Evolutionary conservation across 2,329 filamentous ascomycete species (phyloP).

Genomic region (Colletotrichum orchidophilum): DNA sequence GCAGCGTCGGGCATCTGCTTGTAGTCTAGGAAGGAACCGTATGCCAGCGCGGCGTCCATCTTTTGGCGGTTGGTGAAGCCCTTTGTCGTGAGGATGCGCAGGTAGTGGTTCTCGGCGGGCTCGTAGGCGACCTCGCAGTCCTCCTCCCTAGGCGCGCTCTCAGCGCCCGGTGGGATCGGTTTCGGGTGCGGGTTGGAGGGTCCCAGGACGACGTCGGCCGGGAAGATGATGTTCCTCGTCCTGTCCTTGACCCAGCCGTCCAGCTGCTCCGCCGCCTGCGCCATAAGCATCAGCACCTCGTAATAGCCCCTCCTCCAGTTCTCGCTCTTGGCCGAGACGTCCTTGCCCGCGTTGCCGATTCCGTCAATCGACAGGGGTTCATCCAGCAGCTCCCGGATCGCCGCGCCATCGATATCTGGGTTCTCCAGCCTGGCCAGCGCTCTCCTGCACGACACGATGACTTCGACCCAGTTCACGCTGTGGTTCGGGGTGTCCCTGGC

Average conservation of each 20-base stretch:
- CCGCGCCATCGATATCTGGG: conserved; percentile 72
- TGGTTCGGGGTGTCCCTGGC: conserved; percentile 63
- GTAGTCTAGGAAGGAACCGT: conserved; percentile 86
- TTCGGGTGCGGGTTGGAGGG: conserved; percentile 85
- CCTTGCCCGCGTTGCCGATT: conserved; percentile 64
- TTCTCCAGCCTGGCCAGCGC: conserved; percentile 77
- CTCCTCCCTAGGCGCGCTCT: conserved; percentile 74
- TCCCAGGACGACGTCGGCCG: conserved; percentile 78
- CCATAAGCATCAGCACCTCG: conserved; percentile 80
- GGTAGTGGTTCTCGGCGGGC: conserved; percentile 79
- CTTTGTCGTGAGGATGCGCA: conserved; percentile 80
- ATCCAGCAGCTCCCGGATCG: conserved; percentile 64
- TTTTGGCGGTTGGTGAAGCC: conserved; percentile 84
- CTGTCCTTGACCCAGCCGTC: conserved; percentile 82
- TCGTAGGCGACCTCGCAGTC: conserved; percentile 77
- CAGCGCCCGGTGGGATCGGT: conserved; percentile 73
- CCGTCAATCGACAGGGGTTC: conserved; percentile 64
- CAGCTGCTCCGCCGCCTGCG: conserved; percentile 80
- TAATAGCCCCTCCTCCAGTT: conserved; percentile 89
- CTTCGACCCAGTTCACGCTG: conserved; percentile 72
- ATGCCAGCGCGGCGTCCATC: conserved; percentile 82
- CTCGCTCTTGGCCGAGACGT: conserved; percentile 80
- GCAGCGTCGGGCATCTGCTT: conserved; percentile 74
- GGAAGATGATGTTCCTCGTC: conserved; percentile 72
- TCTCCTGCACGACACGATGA: conserved; percentile 67